Evolutionary conservation across 805 yeast species (phyloP), one percentile per base, ranked within the genome.

Genomic region (Schwanniomyces sp.): DNA sequence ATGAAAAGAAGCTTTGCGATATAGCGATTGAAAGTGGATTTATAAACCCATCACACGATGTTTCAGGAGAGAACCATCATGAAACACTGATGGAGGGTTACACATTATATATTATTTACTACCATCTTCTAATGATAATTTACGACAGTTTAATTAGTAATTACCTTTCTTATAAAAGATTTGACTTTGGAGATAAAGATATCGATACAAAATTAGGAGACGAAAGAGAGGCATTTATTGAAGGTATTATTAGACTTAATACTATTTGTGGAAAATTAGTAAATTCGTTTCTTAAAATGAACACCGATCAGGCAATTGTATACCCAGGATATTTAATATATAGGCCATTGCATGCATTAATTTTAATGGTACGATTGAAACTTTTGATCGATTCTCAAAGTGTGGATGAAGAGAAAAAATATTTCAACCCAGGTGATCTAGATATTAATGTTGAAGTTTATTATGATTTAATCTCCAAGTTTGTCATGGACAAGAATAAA

Each of bases 241-340:
- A 70, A 48, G 66, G 75, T 24, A 56, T 78, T 41, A 63, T 59
- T 50, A 67, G 74, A 46, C 58, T 80, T 43, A 75, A 78, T 34
- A 66, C 69, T 43, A 68, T 74, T 6, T 71, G 80, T 57, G 78
- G 76, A 53, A 72, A 70, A 48, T 67, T 77, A 38, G 65, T 80
- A 34, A 74, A 72, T 36, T 69, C 77, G 2, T 80, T 78, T 57
- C 63, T 75, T 14, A 58, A 63, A 24, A 48, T 78, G 21, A 70
- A 74, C 46, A 46, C 49, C 5, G 67, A 65, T 9, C 67, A 69
- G 48, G 69, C 78, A 1, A 50, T 63, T 4, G 58, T 66, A 39
- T 75, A 70, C 48, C 84, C 84, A 2, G 78, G 83, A 0, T 76
- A 78, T 51, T 73, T 79, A 52, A 75, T 76, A 56, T 80, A 79